phyloP scores from a whole-genome alignment of 345 rosid genomes.

The Eucalyptus pumila region DNA sequence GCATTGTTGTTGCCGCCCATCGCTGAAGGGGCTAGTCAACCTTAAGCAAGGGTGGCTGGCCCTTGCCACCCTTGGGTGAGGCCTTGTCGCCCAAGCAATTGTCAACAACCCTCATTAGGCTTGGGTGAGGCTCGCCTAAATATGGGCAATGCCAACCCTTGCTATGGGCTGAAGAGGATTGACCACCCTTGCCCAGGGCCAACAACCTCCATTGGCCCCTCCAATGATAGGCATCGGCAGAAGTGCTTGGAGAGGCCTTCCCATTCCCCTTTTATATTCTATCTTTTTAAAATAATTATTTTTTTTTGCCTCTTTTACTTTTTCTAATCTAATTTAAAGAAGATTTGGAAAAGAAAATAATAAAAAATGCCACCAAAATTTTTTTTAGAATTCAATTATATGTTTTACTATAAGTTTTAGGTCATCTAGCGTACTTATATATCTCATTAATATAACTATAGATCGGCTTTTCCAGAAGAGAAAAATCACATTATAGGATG shows the following conservation, averaged over 20 bases:
- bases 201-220: background rate
- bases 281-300: too few species aligned
- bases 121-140: background rate
- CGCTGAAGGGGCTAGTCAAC: background rate
- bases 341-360: background rate
- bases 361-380: too few species aligned
- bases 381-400: too few species aligned
- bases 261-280: too few species aligned
- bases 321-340: too few species aligned
- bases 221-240: accelerated
- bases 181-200: too few species aligned
- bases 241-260: background rate
- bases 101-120: background rate
- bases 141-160: background rate
- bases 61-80: background rate
- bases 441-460: too few species aligned
- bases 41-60: background rate
- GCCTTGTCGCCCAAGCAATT: background rate
- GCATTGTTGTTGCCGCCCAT: accelerated
- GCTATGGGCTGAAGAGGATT: background rate
- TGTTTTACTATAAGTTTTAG: background rate
- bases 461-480: accelerated
- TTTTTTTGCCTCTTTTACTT: background rate
- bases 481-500: background rate
- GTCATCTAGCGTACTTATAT: background rate